Evolutionary conservation across 2,329 filamentous ascomycete species (phyloP), one percentile per base, ranked within the genome.

Genomic region (Ascochyta viciae-villosae): DNA sequence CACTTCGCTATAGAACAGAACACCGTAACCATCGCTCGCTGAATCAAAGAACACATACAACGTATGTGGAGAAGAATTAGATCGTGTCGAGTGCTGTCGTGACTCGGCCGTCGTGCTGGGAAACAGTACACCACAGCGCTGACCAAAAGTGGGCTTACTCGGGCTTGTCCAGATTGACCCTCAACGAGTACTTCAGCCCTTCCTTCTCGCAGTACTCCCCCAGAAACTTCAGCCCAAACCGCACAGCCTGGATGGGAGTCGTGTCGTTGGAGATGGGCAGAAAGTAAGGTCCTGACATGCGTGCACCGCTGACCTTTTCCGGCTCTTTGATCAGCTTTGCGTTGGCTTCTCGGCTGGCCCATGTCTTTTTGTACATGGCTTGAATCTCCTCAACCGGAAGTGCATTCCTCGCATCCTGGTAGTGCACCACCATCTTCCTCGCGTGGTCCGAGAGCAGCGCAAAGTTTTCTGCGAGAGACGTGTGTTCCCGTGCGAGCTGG

Each of bases 241-340:
- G 64, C 2, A 80, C 78, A 1, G 78, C 79, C 46, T 77, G 72
- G n/a, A 80, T 64, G 0, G 80, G 76, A 5, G 72, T 74, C 1
- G 77, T 79, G 26, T 78, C 74, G 10, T 66, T 62, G 1, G 67
- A 67, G 0, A 81, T 58, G 0, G 79, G 79, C 3, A 82, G 62
- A 35, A 72, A 75, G 54, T 77, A 81, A 0, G 68, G 66, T 0
- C 73, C 74, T 0, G 74, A 74, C 34, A 76, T 63, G 19, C 72
- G 70, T 3, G 67, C 69, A 4, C 70, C 66, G 26, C 64, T 66
- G n/a, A 77, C 46, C 41, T 70, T 74, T 37, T 78, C 75, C 5
- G 70, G 57, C 41, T 71, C 65, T 22, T 65, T 66, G 8, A 60
- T 50, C 7, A 68, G 43, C 19, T 63, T 66, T 22, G 48, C 39